These are phyloP conservation scores for Microsporum audouinii DNA, from an alignment of 2,329 filamentous ascomycete species.

Conservation along the genomic window DNA sequence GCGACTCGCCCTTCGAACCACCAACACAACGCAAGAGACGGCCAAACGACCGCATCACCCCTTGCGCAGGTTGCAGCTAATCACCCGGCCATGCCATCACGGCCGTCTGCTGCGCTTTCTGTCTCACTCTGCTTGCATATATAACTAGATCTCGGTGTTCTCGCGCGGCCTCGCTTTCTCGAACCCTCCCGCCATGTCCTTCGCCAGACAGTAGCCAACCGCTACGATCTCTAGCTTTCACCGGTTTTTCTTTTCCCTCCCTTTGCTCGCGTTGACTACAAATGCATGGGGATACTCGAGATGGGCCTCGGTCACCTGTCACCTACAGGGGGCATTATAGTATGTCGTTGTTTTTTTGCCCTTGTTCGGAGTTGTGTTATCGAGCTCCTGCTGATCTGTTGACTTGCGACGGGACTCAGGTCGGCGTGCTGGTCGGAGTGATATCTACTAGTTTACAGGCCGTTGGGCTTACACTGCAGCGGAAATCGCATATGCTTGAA, in stretches of 20 bases:
- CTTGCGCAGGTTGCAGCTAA: background rate
- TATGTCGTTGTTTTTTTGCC: conserved; percentile 33
- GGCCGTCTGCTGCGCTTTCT: background rate
- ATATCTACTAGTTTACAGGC: conserved; percentile 91
- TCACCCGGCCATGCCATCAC: conserved; percentile 5
- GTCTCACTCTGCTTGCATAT: background rate
- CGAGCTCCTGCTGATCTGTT: background rate
- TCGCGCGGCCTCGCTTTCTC: conserved; percentile 29
- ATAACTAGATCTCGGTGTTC: background rate
- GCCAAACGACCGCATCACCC: background rate
- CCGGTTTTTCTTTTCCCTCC: conserved; percentile 4
- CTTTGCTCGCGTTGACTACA: conserved; percentile 10
- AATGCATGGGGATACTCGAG: conserved; percentile 28
- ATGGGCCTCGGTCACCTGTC: conserved; percentile 70
- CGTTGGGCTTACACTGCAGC: conserved; percentile 85
- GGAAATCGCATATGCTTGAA: conserved; percentile 95
- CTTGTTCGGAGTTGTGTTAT: conserved; percentile 2
- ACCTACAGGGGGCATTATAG: conserved; percentile 64
- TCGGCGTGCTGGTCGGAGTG: conserved; percentile 87
- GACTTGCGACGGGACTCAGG: conserved; percentile 38
- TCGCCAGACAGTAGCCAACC: conserved; percentile 19
- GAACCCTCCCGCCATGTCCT: background rate
- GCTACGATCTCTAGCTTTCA: conserved; percentile 14
- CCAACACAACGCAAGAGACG: background rate
- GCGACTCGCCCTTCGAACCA: background rate